Evolutionary conservation across 2,329 filamentous ascomycete species (phyloP), one percentile per base, ranked within the genome.

Genomic region (Talaromyces sp.): DNA sequence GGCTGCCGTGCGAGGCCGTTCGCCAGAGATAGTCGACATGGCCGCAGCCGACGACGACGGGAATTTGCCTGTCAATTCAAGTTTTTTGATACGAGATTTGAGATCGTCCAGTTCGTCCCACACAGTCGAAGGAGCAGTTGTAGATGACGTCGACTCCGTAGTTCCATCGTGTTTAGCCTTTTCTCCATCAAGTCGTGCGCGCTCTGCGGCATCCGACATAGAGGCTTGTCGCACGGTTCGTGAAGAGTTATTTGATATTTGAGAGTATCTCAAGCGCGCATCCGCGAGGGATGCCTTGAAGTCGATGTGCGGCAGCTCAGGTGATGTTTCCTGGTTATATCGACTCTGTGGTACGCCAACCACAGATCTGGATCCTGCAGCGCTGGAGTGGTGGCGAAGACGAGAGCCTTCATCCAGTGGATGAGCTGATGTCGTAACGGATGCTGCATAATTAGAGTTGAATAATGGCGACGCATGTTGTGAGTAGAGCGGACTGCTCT

Each of bases 61-160:
- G 39, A 95, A 81, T 77, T 96, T 97, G 66, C 93, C 93, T 2
- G 92, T 96, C 70, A 96, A 79, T 76, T 98, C 95, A 10, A 99
- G 85, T 67, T 92, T 91, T 70, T 92, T 89, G 71, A 99, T 97
- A 35, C 95, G 88, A 47, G 92, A 95, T 76, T 98, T 98, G 56
- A 99, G 81, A 69, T 98, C 95, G 71, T 98, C 95, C 33, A 99
- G 81, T 77, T 99, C 95, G 74, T 98, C 95, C 95, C 95, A 99
- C 2, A 99, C 92, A 0, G 93, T 97, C 1, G 93, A 96, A 13
- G 93, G 92, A 1, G 92, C 92, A 1, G 90, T 93, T 0, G 92
- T 95, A 0, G 95, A 98, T 39, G 90, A 85, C 0, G 90, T 94
- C 0, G 95, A 98, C 71, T 95, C 92, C 3, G 64, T 66, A 0